These are phyloP conservation scores for Vanrija sp. DNA, from an alignment of 1,284 basidiomycete genomes.

Conservation along the genomic window DNA sequence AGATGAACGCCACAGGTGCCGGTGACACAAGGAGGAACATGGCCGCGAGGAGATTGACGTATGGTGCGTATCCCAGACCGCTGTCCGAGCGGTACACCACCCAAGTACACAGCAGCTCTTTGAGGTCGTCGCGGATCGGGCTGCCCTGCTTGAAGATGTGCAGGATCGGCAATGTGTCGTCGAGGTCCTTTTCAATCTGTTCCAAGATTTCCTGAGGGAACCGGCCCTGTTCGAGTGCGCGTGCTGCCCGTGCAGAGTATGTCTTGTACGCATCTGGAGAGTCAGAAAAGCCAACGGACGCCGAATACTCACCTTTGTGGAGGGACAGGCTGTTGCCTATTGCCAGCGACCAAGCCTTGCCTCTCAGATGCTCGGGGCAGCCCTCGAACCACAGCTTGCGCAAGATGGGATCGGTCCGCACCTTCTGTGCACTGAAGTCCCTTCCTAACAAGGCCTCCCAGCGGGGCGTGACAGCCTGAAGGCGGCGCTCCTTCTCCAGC, in stretches of 20 bases:
- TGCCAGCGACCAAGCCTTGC: constrained; percentile 79
- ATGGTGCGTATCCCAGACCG: constrained; percentile 68
- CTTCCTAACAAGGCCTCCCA: constrained; percentile 42
- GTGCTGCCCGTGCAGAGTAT: constrained; percentile 68
- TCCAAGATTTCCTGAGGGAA: constrained; percentile 70
- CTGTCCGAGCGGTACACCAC: constrained; percentile 85
- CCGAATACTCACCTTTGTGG: constrained; percentile 63
- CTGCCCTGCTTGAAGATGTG: constrained; percentile 80
- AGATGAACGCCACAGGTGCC: constrained; percentile 68
- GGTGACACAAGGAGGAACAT: constrained; percentile 88
- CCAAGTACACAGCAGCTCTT: constrained; percentile 85
- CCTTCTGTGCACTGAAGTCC: constrained; percentile 25
- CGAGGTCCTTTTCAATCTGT: constrained; percentile 74
- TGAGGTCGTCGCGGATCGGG: constrained; percentile 79
- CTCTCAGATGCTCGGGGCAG: constrained; percentile 78
- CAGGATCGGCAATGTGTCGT: constrained; percentile 74
- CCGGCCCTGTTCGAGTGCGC: constrained; percentile 63
- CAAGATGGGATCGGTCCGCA: constrained; percentile 51
- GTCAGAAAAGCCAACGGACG: constrained; percentile 5
- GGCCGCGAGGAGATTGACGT: constrained; percentile 60
- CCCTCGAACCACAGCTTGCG: constrained; percentile 88
- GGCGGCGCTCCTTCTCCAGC: constrained; percentile 35
- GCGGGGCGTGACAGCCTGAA: constrained; percentile 31
- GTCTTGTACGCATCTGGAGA: constrained; percentile 68
- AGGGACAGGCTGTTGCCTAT: constrained; percentile 85